These are phyloP conservation scores for Aspergillus ochraceus DNA, from an alignment of 2,329 filamentous ascomycete genomes.

Conservation along the genomic window DNA sequence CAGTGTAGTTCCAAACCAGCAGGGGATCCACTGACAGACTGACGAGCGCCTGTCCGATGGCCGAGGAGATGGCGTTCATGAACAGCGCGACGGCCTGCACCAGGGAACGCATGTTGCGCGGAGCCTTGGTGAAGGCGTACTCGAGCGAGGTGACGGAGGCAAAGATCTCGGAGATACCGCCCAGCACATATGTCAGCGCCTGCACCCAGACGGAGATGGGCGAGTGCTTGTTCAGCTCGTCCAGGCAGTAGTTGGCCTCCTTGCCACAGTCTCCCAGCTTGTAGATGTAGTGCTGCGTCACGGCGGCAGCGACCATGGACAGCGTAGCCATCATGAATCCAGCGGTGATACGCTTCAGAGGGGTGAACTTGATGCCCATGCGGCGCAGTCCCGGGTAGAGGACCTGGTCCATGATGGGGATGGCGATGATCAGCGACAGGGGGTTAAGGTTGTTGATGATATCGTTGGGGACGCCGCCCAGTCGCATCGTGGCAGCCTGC, in stretches of 20 bases:
- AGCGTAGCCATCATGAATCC: constrained; percentile 51
- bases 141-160: constrained; percentile 65
- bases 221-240: constrained; percentile 45
- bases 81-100: constrained; percentile 69
- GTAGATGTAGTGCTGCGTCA: constrained; percentile 59
- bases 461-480: constrained; percentile 57
- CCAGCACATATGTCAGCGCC: constrained; percentile 51
- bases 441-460: constrained; percentile 57
- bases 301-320: constrained; percentile 52
- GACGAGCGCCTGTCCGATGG: constrained; percentile 68
- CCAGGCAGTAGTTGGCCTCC: constrained; percentile 52
- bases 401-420: constrained; percentile 54
- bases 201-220: constrained; percentile 66
- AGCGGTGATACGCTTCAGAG: constrained; percentile 54
- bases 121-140: constrained; percentile 76
- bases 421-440: constrained; percentile 54
- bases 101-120: constrained; percentile 77
- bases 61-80: constrained; percentile 68
- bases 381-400: constrained; percentile 54
- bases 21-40: constrained; percentile 63
- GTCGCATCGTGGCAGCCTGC: constrained; percentile 55
- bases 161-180: constrained; percentile 60
- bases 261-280: constrained; percentile 60
- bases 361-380: constrained; percentile 51
- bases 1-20: constrained; percentile 70